A percentile compares a stretch with the other conserved stretches of the same genome.
These are phyloP conservation scores for Hymenoscyphus infarciens DNA, from an alignment of 2,329 filamentous ascomycete genomes.

Conservation along the genomic window DNA sequence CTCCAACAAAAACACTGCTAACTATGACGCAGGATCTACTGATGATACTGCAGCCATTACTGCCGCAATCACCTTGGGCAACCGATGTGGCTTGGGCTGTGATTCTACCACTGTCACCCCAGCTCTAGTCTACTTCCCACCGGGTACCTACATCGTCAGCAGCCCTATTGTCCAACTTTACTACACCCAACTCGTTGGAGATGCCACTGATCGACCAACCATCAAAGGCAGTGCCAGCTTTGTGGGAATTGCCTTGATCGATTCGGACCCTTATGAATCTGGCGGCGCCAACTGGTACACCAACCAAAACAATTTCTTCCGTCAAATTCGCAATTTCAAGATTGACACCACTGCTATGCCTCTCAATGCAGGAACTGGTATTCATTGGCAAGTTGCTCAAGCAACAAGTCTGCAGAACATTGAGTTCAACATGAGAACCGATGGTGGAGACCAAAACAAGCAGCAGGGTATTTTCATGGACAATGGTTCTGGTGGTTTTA, in stretches of 20 bases:
- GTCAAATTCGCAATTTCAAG: conserved; percentile 76
- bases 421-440: conserved; percentile 72
- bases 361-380: conserved; percentile 59
- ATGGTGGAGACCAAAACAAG: conserved; percentile 58
- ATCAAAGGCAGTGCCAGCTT: conserved; percentile 73
- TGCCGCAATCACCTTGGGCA: conserved; percentile 69
- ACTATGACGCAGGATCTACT: conserved; percentile 50
- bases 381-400: conserved; percentile 85
- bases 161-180: conserved; percentile 80
- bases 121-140: conserved; percentile 85
- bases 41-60: conserved; percentile 91
- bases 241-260: conserved; percentile 81
- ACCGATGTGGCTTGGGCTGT: conserved; percentile 76
- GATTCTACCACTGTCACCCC: conserved; percentile 81
- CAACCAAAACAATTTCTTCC: conserved; percentile 82
- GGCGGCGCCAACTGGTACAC: conserved; percentile 70
- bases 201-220: conserved; percentile 67
- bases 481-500: conserved; percentile 79
- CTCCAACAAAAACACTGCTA: conserved; percentile 37
- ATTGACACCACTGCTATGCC: conserved; percentile 71
- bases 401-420: conserved; percentile 79
- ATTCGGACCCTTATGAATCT: conserved; percentile 77
- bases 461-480: conserved; percentile 77
- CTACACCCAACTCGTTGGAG: conserved; percentile 90
- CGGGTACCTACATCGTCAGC: conserved; percentile 80